Conservation (phyloP, 257 asterid species). For the Solanum paucissectum region DNA sequence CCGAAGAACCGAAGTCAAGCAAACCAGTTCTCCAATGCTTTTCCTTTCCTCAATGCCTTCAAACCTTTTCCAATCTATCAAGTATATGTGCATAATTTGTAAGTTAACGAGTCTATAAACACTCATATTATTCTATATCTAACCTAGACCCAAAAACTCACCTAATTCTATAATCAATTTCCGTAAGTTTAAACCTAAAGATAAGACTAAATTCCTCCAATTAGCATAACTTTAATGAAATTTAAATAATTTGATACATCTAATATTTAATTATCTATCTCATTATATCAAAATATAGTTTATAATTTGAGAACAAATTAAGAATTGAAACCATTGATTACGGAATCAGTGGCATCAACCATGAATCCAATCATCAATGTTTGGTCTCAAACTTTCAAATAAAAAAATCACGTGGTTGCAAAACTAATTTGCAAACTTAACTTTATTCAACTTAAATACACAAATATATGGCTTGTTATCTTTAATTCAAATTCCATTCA, state of each 20-base stretch:
- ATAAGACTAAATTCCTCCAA: neutral
- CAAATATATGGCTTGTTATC: too few relatives aligned
- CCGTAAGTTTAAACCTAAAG: neutral
- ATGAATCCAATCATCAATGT: neutral
- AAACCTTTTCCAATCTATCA: neutral
- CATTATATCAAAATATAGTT: too few relatives aligned
- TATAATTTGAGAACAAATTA: neutral
- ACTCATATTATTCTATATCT: neutral
- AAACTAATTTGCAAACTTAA: too few relatives aligned
- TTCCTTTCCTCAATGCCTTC: neutral
- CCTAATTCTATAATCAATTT: neutral
- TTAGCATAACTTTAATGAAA: neutral
- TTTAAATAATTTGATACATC: too few relatives aligned
- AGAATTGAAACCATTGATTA: neutral
- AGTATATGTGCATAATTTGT: neutral
- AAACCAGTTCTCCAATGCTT: too few relatives aligned
- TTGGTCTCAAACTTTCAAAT: too few relatives aligned
- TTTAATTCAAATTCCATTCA: too few relatives aligned
- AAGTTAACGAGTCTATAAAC: neutral
- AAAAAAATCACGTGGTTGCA: too few relatives aligned
- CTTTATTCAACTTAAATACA: too few relatives aligned
- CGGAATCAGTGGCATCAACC: neutral
- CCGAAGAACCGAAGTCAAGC: neutral
- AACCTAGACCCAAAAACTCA: too few relatives aligned
- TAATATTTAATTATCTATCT: too few relatives aligned